A percentile compares a stretch with the other conserved stretches of the same genome.
These are phyloP conservation scores for Canavalia ensiformis DNA, from an alignment of 306 rosid species.

Conservation along the genomic window DNA sequence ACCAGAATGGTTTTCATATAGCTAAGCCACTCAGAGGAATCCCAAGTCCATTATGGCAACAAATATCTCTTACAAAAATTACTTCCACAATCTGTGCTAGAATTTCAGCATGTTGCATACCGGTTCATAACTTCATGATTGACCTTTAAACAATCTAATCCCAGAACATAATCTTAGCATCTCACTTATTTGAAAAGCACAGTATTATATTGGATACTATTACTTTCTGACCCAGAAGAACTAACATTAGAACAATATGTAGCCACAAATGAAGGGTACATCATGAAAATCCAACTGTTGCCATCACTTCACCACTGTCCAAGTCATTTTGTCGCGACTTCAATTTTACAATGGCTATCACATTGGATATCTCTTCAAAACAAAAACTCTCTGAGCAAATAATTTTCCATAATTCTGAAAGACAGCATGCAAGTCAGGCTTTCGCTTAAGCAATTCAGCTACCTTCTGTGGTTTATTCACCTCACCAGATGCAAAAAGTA, in stretches of 20 bases:
- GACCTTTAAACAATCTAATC: constrained; percentile 44
- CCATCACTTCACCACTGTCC: constrained; percentile 45
- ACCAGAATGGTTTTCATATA: constrained; percentile 60
- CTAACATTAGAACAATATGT: constrained; percentile 27
- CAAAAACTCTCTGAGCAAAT: constrained; percentile 32
- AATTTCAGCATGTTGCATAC: constrained; percentile 49
- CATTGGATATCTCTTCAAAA: constrained; percentile 39
- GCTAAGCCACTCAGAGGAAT: constrained; percentile 63
- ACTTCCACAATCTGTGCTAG: constrained; percentile 59
- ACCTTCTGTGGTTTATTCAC: constrained; percentile 44
- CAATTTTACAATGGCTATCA: constrained; percentile 45
- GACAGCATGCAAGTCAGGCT: constrained; percentile 43
- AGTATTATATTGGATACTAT: constrained; percentile 21
- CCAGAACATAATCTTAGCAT: constrained; percentile 44
- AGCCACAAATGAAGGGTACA: constrained; percentile 43
- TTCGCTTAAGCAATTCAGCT: constrained; percentile 42
- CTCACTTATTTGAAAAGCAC: constrained; percentile 47
- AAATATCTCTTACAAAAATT: constrained; percentile 50
- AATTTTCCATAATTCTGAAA: constrained; percentile 46
- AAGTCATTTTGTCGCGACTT: constrained; percentile 45
- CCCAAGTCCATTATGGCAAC: constrained; percentile 54
- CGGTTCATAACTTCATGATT: constrained; percentile 48
- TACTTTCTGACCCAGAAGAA: constrained; percentile 47
- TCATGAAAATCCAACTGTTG: constrained; percentile 33
- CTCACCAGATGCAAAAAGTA: constrained; percentile 36